phyloP scores from a whole-genome alignment of 1,284 basidiomycete genomes.

The Porogramme epimiltina region DNA sequence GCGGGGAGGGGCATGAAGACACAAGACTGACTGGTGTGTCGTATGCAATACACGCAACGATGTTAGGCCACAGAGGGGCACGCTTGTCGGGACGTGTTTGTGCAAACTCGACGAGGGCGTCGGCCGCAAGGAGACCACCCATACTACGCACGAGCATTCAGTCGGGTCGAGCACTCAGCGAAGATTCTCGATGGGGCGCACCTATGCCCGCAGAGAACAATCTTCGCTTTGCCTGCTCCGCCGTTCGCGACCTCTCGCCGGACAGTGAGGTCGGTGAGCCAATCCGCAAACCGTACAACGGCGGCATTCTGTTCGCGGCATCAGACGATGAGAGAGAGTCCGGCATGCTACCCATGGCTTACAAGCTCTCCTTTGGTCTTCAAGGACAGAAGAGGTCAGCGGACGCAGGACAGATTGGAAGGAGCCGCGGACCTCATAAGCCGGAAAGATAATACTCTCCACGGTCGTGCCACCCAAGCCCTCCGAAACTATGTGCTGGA shows the following conservation, averaged over 20 bases:
- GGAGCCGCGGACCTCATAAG: constrained; percentile 72
- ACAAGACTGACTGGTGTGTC: constrained; percentile 80
- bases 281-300: constrained; percentile 83
- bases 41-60: constrained; percentile 82
- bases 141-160: constrained; percentile 55
- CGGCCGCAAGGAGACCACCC: constrained; percentile 88
- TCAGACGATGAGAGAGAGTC: background rate
- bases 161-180: background rate
- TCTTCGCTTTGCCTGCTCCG: constrained; percentile 77
- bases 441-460: constrained; percentile 83
- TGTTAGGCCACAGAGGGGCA: constrained; percentile 82
- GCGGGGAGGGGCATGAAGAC: background rate
- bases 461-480: constrained; percentile 56
- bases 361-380: constrained; percentile 91
- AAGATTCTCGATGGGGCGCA: constrained; percentile 27
- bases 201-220: constrained; percentile 93
- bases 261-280: constrained; percentile 83
- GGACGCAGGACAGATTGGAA: background rate
- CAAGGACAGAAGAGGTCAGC: background rate
- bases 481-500: constrained; percentile 75
- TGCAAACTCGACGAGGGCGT: constrained; percentile 78
- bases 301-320: constrained; percentile 65
- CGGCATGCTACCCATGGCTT: constrained; percentile 30
- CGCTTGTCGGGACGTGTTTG: constrained; percentile 58
- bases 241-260: constrained; percentile 74